Evolutionary conservation across 2,329 filamentous ascomycete species (phyloP).

Genomic region (Daldinia sp.): DNA sequence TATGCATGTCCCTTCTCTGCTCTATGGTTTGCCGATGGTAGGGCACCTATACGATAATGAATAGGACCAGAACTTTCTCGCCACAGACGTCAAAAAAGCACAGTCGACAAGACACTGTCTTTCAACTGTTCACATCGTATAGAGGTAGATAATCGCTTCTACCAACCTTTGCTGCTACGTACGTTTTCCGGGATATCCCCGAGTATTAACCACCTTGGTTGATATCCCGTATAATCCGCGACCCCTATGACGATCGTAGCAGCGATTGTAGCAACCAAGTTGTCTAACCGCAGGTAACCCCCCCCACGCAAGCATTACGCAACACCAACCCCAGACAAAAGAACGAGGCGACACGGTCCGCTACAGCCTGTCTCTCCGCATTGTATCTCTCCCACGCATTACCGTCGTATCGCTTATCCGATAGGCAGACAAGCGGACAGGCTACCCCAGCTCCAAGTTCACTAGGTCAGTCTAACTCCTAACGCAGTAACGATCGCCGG

Average conservation of each 20-base stretch:
- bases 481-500: conserved; percentile 26
- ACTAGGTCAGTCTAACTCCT: conserved; percentile 14
- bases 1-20: not conserved
- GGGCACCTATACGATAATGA: conserved; percentile 7
- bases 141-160: conserved; percentile 6
- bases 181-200: not conserved
- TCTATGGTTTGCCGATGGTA: conserved; percentile 12
- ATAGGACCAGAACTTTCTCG: conserved; percentile 1
- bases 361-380: conserved; percentile 15
- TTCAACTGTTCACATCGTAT: conserved; percentile 9
- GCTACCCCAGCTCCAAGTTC: not conserved
- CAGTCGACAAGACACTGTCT: conserved; percentile 15
- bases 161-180: not conserved
- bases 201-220: conserved; percentile 14
- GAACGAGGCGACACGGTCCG: conserved; percentile 28
- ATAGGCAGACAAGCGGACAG: conserved; percentile 8
- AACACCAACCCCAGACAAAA: conserved; percentile 13
- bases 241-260: conserved; percentile 19
- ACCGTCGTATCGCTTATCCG: conserved; percentile 19
- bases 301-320: conserved; percentile 35
- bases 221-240: conserved; percentile 17
- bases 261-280: conserved; percentile 12
- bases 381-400: not conserved
- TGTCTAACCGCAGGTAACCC: conserved; percentile 23
- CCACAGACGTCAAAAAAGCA: conserved; percentile 17